Base-by-base conservation (phyloP, 495 filamentous ascomycete species). In the Trichocladium uniseriatum region DNA sequence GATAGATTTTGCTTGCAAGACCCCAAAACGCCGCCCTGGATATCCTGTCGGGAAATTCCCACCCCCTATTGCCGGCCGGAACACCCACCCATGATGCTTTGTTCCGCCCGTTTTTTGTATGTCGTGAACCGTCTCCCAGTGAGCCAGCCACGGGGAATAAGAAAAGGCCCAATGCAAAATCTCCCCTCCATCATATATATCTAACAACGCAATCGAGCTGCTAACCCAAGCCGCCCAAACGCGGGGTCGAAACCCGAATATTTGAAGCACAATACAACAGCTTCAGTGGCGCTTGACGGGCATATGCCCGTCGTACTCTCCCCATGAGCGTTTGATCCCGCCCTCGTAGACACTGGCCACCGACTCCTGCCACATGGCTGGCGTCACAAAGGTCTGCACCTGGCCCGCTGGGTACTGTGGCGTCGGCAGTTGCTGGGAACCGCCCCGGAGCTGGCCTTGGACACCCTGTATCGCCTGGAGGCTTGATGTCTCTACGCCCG, bases 281-380 rank as follows among this genome's bases (percentile, higher is more conserved):
- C 37, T 27, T 59, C 48, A 63, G 39, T 46, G 61, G 2, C 59
- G 63, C 52, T 66, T 64, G 7, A 52, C 55, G 2, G 47, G 19
- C 57, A 60, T 48, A 31, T 59, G 56, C 3, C 27, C 54, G 44
- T 74, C 72, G 45, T 72, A 75, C 54, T 83, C 81, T n/a, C n/a
- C n/a, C 86, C 86, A 91, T 22, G 82, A 70, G 34, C 88, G 73
- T 65, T 94, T 94, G 27, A 87, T 60, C 4, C 82, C 81, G 45
- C 81, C 81, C 38, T 89, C 86, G 67, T 84, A 95, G 1, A 91
- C 87, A 58, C 81, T 88, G 13, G 94, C 90, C 55, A 98, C 90
- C 38, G 82, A 88, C 58, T 95, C 86, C 65, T 95, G 90, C 92
- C 92, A 98, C 79, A 95, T 94, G 51, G 84, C 83, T 10, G 92